Conservation (phyloP, 129 eudicot genomes). For the Logfia minima region DNA sequence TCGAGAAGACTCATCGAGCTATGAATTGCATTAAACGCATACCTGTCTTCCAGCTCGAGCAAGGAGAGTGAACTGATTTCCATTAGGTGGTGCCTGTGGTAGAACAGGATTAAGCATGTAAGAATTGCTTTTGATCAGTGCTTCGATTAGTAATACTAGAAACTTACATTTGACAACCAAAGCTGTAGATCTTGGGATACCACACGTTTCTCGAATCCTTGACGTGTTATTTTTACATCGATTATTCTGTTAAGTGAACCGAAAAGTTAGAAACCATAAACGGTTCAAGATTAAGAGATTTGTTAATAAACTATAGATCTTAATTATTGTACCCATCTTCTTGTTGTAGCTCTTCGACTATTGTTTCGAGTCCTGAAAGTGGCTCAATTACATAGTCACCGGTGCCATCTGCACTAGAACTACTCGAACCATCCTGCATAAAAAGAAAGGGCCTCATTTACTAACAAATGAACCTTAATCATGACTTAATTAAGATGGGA, state of each 20-base stretch:
- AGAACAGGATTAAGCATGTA: conserved; percentile 10
- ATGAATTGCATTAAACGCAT: neutral
- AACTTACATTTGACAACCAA: conserved; percentile 92
- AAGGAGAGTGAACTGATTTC: conserved; percentile 72
- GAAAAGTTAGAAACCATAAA: conserved; percentile 15
- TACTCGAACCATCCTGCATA: conserved; percentile 56
- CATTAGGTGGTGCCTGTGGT: conserved; percentile 68
- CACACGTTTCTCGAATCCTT: conserved; percentile 97
- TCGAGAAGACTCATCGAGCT: neutral
- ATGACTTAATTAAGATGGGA: neutral
- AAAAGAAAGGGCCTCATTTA: neutral
- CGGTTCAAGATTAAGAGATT: conserved; percentile 9
- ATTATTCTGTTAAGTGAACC: conserved; percentile 48
- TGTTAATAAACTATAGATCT: neutral
- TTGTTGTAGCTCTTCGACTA: conserved; percentile 65
- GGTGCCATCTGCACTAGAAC: conserved; percentile 30
- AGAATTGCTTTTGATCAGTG: neutral
- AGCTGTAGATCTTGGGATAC: conserved; percentile 97
- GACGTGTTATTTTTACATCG: conserved; percentile 67
- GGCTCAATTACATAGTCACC: conserved; percentile 59
- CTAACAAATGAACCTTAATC: neutral
- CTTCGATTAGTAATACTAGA: neutral
- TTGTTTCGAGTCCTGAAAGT: conserved; percentile 85
- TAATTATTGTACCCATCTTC: conserved; percentile 91
- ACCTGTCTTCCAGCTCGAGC: conserved; percentile 99